Percentiles rank a stretch among this genome's conserved stretches.
phyloP scores from a whole-genome alignment of 345 rosid genomes.

The Durio zibethinus region DNA sequence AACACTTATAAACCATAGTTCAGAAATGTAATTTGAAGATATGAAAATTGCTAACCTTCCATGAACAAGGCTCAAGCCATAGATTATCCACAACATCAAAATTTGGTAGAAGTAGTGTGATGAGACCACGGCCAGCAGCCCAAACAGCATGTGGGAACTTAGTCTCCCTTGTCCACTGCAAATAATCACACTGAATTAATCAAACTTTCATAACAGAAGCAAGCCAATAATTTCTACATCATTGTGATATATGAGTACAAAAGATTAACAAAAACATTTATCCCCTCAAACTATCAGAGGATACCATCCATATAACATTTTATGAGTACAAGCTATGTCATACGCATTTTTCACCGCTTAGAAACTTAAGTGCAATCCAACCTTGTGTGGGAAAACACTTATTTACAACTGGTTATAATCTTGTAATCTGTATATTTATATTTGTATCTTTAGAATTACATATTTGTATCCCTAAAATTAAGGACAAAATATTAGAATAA shows the following conservation, averaged over 20 bases:
- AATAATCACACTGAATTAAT: slow-evolving; percentile 14
- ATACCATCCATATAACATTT: background rate
- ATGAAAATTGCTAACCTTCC: slow-evolving; percentile 55
- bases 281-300: background rate
- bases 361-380: background rate
- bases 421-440: too few relatives aligned
- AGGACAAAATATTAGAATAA: too few relatives aligned
- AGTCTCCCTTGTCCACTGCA: slow-evolving; percentile 83
- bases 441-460: too few relatives aligned
- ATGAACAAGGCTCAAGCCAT: slow-evolving; percentile 90
- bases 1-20: background rate
- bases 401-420: too few relatives aligned
- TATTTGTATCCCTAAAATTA: too few relatives aligned
- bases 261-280: slow-evolving; percentile 1
- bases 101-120: slow-evolving; percentile 72
- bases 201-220: slow-evolving; percentile 1
- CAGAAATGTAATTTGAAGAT: slow-evolving; percentile 3
- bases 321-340: background rate
- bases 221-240: background rate
- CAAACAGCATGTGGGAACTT: slow-evolving; percentile 92
- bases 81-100: slow-evolving; percentile 77
- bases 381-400: too few relatives aligned
- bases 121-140: slow-evolving; percentile 96
- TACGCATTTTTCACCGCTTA: background rate
- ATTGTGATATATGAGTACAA: background rate